Base-by-base conservation (phyloP, 169 alveolate genomes). In the Cryptosporidium xiaoi region DNA sequence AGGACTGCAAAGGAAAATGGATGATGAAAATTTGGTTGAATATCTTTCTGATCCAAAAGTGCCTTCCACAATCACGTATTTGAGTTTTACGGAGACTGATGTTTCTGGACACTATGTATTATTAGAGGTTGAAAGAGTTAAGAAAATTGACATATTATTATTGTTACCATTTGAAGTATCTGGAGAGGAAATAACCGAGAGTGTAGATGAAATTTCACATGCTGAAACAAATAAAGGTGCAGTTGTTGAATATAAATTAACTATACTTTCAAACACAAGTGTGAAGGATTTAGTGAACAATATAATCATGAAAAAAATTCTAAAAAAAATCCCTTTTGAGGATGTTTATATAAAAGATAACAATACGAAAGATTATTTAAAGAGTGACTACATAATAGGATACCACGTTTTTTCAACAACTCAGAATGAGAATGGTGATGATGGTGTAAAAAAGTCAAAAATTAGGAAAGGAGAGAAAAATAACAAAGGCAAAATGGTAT, bases 21-120 rank as follows among this genome's bases (percentile, higher is more conserved):
- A 33, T 3, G 36, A 56, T 16, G 71, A 50, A 15, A 77, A n/a
- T 24, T 13, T 77, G 16, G 36, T 60, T 4, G 87, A 77, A 48
- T 77, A 58, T 13, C 55, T 77, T 12, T 55, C 60, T 15, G 60
- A 27, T 62, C 87, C 87, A 60, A 62, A 50, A 5, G 34, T 71
- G 13, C 87, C 87, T 3, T 77, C 87, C 15, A 34, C 87, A 8
- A 77, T 34, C 27, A 77, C 87, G 29, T 77, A 77, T 48, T 29
- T 77, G 27, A 77, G 62, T 16, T 77, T 77, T n/a, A 7, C 12
- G 8, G n/a, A 55, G 31, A 15, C 67, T 27, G 29, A 50, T n/a
- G 18, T 62, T 5, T 18, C 18, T 6, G 16, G 27, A 16, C 20
- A 53, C 15, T 51, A 69, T 20, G 16, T 36, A 8, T 55, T 69